Base-by-base conservation (phyloP, 139 green algal species). In the Chlorella sp. region DNA sequence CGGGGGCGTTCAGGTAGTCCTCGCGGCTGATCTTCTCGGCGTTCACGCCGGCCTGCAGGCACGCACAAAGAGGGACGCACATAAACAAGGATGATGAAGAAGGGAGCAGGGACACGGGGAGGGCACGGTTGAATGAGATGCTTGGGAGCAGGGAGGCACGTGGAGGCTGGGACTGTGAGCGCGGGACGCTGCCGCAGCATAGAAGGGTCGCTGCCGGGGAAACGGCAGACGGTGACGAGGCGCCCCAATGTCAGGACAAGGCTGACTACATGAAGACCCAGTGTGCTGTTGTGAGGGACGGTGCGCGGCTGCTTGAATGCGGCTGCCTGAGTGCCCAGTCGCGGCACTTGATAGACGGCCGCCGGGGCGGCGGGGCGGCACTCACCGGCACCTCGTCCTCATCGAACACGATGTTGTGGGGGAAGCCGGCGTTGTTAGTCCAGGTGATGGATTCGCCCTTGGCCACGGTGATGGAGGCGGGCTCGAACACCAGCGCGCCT, bases 1-100 rank as follows among this genome's bases (percentile, higher is more conserved):
- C 96, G 42, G 97, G 95, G 91, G 96, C 97, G 95, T 99, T 99
- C 48, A 99, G 90, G 91, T 96, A 95, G 92, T 99, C 97, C 76
- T 98, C 96, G 90, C 95, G 94, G 92, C 92, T 96, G 93, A 99
- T 93, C 64, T 94, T 93, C 78, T 98, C 96, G 57, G 93, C 97
- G 91, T 99, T 95, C 40, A 98, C 96, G 66, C 97, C 97, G 11
- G 84, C 78, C 95, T 97, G 92, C 79, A 88, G 36, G 76, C 2
- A 75, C 32, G 53, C 30, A 16, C 22, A 22, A 28, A 4, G 26
- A 37, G 3, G 32, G 82, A 14, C 14, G 73, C 24, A 60, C 5
- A n/a, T 24, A 34, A 15, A 24, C 36, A 12, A 81, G n/a, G 34
- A 36, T 28, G 76, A 57, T 24, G 76, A 57, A 2, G 40, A 36